Percentiles rank a stretch among this genome's conserved stretches.
Evolutionary conservation across 2,329 filamentous ascomycete species (phyloP).

Genomic region (Venturia carpophila): DNA sequence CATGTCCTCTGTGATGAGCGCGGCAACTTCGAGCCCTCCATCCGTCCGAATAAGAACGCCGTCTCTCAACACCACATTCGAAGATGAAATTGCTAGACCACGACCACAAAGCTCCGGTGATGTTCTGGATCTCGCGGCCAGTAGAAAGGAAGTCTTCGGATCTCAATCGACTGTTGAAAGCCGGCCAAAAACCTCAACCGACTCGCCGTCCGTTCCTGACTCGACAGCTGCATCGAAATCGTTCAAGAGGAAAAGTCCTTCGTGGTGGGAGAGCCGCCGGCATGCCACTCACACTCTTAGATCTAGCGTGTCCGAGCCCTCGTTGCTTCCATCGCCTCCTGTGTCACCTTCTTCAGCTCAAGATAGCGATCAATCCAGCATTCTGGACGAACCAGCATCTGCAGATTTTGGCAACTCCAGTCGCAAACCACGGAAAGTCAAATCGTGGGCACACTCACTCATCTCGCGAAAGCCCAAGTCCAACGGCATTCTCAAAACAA

Average conservation of each 20-base stretch:
- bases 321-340: conserved; percentile 15
- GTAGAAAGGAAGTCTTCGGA: conserved; percentile 21
- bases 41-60: conserved; percentile 34
- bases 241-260: conserved; percentile 15
- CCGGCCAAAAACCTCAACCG: conserved; percentile 32
- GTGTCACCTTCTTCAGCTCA: conserved; percentile 1
- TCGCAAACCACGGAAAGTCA: conserved; percentile 59
- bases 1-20: conserved; percentile 67
- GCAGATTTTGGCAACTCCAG: conserved; percentile 24
- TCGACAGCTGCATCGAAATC: conserved; percentile 18
- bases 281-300: conserved; percentile 9
- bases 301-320: conserved; percentile 16
- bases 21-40: conserved; percentile 42
- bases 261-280: conserved; percentile 17
- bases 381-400: conserved; percentile 20
- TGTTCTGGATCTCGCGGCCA: conserved; percentile 45
- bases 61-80: conserved; percentile 34
- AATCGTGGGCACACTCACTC: conserved; percentile 62
- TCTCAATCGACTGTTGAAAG: conserved; percentile 27
- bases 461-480: conserved; percentile 54
- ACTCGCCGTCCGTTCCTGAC: conserved; percentile 23
- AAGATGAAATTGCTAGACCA: conserved; percentile 29
- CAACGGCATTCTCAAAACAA: conserved; percentile 32
- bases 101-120: conserved; percentile 65
- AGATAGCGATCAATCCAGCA: neutral